Evolutionary conservation across 306 rosid genomes (phyloP).

Genomic region (Trifolium repens): DNA sequence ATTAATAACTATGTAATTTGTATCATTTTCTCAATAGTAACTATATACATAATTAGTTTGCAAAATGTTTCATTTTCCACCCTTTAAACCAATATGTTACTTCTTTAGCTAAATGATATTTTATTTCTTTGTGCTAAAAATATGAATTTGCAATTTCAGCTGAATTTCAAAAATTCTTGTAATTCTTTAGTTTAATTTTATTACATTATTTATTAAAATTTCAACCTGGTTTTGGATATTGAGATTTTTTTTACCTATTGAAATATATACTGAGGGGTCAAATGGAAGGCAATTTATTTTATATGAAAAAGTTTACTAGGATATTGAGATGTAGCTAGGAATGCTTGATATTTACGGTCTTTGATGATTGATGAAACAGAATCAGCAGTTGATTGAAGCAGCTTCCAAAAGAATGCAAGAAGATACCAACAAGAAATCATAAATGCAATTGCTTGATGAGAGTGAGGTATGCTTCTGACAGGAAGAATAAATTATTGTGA

Average conservation of each 20-base stretch:
- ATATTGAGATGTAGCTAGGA: too few species aligned
- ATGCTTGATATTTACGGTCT: neutral
- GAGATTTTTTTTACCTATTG: neutral
- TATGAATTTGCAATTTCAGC: neutral
- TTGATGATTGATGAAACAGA: neutral
- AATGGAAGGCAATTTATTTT: neutral
- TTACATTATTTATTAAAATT: too few species aligned
- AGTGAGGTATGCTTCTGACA: constrained; percentile 5
- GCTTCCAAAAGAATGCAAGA: neutral
- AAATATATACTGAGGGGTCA: neutral
- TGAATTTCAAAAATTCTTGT: neutral
- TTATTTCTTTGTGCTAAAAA: neutral
- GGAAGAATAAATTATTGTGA: neutral
- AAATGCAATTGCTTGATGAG: neutral
- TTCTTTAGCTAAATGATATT: too few species aligned
- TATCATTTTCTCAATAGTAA: constrained; percentile 14
- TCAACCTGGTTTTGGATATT: neutral
- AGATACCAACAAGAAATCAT: neutral
- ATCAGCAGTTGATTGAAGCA: neutral
- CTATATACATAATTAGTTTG: neutral
- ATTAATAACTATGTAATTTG: neutral
- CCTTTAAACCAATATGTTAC: neutral
- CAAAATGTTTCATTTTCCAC: neutral
- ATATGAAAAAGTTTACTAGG: neutral
- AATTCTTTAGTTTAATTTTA: neutral